Conservation (phyloP, 164 flowering plant genomes). For the Chimonanthus praecox region DNA sequence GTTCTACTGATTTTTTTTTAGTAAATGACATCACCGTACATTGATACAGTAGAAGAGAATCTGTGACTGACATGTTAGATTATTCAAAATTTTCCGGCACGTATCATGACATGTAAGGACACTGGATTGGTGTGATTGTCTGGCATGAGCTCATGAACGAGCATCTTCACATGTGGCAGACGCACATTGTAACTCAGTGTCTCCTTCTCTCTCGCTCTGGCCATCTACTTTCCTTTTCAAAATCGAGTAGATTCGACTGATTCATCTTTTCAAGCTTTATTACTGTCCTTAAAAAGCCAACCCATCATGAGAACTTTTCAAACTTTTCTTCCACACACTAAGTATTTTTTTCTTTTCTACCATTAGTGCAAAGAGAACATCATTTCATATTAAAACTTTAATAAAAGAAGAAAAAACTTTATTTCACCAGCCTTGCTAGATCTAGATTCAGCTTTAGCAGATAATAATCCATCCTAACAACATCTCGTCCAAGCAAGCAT, state of each 20-base stretch:
- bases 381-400: neutral
- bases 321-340: neutral
- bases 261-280: neutral
- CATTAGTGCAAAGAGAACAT: neutral
- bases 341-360: neutral
- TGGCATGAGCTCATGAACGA: too few relatives aligned
- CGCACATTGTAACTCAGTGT: too few relatives aligned
- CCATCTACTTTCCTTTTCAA: neutral
- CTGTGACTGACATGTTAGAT: too few relatives aligned
- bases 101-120: too few relatives aligned
- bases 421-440: slow-evolving; percentile 15
- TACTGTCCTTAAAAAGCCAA: neutral
- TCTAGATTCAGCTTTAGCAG: slow-evolving; percentile 11
- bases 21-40: too few relatives aligned
- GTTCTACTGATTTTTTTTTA: too few relatives aligned
- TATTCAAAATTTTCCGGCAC: too few relatives aligned
- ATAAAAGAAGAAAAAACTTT: slow-evolving; percentile 1
- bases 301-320: slow-evolving; percentile 3
- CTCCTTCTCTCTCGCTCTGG: neutral
- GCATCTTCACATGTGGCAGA: too few relatives aligned
- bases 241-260: slow-evolving; percentile 5
- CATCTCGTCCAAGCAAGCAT: slow-evolving; percentile 4
- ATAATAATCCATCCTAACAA: slow-evolving; percentile 3
- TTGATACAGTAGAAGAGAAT: too few relatives aligned
- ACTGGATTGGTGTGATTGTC: too few relatives aligned